phyloP scores from a whole-genome alignment of 2,329 filamentous ascomycete species.

The Arthrobotrys pseudoclavata region DNA sequence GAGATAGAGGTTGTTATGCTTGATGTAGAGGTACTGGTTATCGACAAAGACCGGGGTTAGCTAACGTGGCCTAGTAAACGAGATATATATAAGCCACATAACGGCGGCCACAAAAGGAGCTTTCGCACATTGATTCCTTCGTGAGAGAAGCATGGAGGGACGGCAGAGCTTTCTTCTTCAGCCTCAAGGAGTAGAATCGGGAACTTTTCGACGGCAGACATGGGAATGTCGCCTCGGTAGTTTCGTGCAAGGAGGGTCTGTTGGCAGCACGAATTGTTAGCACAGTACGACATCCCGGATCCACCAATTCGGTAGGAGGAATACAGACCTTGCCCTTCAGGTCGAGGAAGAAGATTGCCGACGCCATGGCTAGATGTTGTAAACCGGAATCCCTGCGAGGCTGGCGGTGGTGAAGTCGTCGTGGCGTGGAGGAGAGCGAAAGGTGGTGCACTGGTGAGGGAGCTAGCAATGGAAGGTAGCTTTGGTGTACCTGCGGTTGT shows the following conservation, averaged over 20 bases:
- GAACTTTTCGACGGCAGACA: conserved; percentile 99
- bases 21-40: conserved; percentile 93
- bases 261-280: conserved; percentile 61
- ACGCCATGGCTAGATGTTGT: conserved; percentile 79
- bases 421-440: conserved; percentile 25
- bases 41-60: conserved; percentile 36
- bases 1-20: conserved; percentile 98
- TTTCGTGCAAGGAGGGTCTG: conserved; percentile 98
- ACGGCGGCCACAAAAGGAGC: neutral
- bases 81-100: conserved; percentile 61
- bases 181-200: conserved; percentile 95
- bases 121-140: conserved; percentile 92
- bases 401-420: conserved; percentile 27
- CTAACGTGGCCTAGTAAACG: conserved; percentile 7
- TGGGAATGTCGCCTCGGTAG: conserved; percentile 97
- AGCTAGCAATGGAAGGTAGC: conserved; percentile 22
- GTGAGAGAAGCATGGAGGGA: conserved; percentile 96
- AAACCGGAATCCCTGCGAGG: neutral
- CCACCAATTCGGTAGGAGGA: conserved; percentile 19
- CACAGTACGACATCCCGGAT: neutral
- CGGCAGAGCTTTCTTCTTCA: conserved; percentile 98
- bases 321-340: conserved; percentile 96
- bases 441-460: conserved; percentile 8
- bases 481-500: conserved; percentile 38
- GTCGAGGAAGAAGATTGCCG: conserved; percentile 97